A percentile compares a stretch with the other conserved stretches of the same genome.
These are phyloP conservation scores for Brettanomyces bruxellensis DNA, from an alignment of 805 yeast genomes.

Conservation along the genomic window DNA sequence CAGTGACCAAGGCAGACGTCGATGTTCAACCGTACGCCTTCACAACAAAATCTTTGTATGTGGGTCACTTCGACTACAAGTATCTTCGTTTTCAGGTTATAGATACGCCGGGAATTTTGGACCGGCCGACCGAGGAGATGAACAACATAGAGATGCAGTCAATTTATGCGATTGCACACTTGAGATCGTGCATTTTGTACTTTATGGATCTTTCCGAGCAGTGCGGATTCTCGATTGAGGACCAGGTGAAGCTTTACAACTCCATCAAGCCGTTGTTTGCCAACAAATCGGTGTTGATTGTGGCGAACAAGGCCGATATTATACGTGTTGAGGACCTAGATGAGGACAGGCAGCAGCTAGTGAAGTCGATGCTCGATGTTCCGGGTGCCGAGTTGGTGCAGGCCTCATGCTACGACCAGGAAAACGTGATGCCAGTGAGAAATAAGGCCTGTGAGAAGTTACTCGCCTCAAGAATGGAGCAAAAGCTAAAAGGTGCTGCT, in stretches of 20 bases:
- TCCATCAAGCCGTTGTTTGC: conserved; percentile 96
- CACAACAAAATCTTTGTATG: conserved; percentile 95
- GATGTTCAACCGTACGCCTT: conserved; percentile 99
- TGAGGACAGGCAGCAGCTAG: conserved; percentile 60
- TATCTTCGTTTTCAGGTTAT: conserved; percentile 97
- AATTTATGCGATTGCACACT: conserved; percentile 96
- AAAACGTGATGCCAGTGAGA: conserved; percentile 90
- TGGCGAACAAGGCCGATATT: conserved; percentile 91
- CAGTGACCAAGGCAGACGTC: conserved; percentile 96
- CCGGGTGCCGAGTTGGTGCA: conserved; percentile 89
- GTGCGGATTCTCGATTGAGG: conserved; percentile 97
- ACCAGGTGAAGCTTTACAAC: conserved; percentile 94
- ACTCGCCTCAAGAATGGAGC: conserved; percentile 91
- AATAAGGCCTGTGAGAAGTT: conserved; percentile 96
- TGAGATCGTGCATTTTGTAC: conserved; percentile 91
- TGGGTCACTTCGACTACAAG: conserved; percentile 98
- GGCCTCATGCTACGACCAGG: conserved; percentile 89
- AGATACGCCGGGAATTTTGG: conserved; percentile 98
- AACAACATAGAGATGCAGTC: conserved; percentile 99
- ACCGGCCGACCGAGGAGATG: conserved; percentile 99
- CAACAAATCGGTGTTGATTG: conserved; percentile 92
- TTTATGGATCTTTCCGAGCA: conserved; percentile 98
- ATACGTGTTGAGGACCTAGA: conserved; percentile 77
- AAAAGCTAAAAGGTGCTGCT: conserved; percentile 87
- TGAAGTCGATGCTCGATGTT: conserved; percentile 53